Conservation (phyloP, 345 rosid genomes). For the Aquilaria yunnanensis region DNA sequence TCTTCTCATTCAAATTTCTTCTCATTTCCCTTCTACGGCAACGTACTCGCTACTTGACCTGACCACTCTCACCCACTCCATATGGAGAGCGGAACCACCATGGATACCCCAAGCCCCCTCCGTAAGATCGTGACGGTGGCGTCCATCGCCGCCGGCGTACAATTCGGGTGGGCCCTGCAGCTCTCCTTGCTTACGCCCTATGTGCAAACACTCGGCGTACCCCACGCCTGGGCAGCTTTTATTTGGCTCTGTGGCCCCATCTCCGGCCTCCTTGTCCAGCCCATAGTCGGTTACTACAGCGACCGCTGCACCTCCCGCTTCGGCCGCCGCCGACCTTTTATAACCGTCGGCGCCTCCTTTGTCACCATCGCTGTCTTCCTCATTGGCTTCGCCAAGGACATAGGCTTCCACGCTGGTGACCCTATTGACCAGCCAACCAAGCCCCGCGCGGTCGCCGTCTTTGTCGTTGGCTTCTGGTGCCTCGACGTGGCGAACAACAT, state of each 20-base stretch:
- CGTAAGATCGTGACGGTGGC: conserved; percentile 54
- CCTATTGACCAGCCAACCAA: conserved; percentile 20
- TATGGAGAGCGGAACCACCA: not conserved
- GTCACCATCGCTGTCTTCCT: conserved; percentile 63
- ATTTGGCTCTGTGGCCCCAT: conserved; percentile 92
- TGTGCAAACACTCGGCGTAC: conserved; percentile 73
- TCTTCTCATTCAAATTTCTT: no score
- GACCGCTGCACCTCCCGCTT: conserved; percentile 73
- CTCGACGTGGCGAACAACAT: conserved; percentile 87
- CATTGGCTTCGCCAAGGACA: conserved; percentile 71
- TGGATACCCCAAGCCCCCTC: conserved; percentile 7
- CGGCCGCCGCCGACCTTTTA: conserved; percentile 91
- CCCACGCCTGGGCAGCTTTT: conserved; percentile 77
- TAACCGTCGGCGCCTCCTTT: conserved; percentile 39
- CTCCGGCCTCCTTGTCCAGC: conserved; percentile 90
- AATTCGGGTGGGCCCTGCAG: conserved; percentile 92
- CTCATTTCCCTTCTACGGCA: no score
- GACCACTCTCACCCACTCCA: not conserved
- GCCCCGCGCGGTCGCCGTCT: conserved; percentile 55
- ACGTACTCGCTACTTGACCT: no score
- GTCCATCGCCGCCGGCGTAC: conserved; percentile 75
- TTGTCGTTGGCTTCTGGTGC: conserved; percentile 75
- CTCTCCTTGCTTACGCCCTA: conserved; percentile 80
- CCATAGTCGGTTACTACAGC: conserved; percentile 72
- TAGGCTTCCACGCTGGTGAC: conserved; percentile 60